These are phyloP conservation scores for Pythium monospermum DNA, from an alignment of 352 stramenopile species.

Conservation along the genomic window DNA sequence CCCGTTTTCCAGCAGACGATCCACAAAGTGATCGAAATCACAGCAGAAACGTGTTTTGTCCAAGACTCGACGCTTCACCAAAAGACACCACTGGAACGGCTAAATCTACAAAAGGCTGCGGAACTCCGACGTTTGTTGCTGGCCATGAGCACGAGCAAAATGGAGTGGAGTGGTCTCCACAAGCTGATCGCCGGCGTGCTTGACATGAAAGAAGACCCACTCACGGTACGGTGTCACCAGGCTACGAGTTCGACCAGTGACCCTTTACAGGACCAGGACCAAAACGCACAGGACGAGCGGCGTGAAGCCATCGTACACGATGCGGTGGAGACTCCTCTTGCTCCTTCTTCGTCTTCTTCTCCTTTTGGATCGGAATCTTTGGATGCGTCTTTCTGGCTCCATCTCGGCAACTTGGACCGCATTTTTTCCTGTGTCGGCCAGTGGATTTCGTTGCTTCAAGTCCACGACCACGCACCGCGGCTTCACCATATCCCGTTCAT, in stretches of 20 bases:
- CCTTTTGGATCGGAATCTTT: too few relatives aligned
- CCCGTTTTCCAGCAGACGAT: conserved; percentile 6
- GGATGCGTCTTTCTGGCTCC: too few relatives aligned
- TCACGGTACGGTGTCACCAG: conserved; percentile 16
- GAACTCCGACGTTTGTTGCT: not conserved
- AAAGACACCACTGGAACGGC: too few relatives aligned
- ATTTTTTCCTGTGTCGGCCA: conserved; percentile 11
- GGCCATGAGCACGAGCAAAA: not conserved
- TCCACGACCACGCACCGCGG: conserved; percentile 11
- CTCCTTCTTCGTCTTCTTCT: too few relatives aligned
- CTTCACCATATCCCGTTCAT: conserved; percentile 17
- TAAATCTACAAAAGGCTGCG: too few relatives aligned
- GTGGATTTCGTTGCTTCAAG: conserved; percentile 17
- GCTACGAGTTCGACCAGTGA: too few relatives aligned
- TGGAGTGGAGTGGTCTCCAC: conserved; percentile 14
- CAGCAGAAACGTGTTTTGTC: too few relatives aligned
- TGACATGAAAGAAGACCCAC: conserved; percentile 2
- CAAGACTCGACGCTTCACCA: too few relatives aligned
- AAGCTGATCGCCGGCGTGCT: conserved; percentile 10
- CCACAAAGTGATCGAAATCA: not conserved
- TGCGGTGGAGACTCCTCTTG: too few relatives aligned
- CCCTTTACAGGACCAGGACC: too few relatives aligned
- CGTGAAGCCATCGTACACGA: too few relatives aligned
- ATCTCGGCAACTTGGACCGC: too few relatives aligned
- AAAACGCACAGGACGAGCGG: not conserved